A percentile compares a stretch with the other conserved stretches of the same genome.
Conservation (phyloP, 805 yeast genomes). For the Saturnispora kantuleensis region DNA sequence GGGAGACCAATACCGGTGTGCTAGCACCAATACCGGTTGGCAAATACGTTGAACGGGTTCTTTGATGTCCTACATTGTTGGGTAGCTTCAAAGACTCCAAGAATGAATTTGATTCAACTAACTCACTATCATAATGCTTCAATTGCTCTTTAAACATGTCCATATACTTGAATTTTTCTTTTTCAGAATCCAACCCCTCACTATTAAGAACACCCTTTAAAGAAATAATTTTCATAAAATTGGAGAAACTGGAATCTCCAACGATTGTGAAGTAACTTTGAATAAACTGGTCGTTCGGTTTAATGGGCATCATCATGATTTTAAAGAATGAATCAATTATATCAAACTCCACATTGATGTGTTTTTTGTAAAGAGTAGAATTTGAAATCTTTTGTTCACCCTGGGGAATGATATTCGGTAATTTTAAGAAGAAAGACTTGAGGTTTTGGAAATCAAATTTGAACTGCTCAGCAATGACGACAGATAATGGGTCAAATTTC, state of each 20-base stretch:
- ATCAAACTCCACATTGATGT: conserved; percentile 18
- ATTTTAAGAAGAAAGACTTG: conserved; percentile 40
- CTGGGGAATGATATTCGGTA: conserved; percentile 38
- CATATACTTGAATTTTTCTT: conserved; percentile 27
- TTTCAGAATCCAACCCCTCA: conserved; percentile 24
- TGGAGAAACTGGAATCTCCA: conserved; percentile 51
- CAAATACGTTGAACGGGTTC: conserved; percentile 11
- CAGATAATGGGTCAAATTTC: conserved; percentile 57
- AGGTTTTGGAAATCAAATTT: conserved; percentile 60
- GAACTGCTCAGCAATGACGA: conserved; percentile 70
- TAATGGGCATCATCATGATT: conserved; percentile 49
- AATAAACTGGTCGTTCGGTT: conserved; percentile 58
- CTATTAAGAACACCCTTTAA: conserved; percentile 41
- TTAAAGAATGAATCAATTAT: conserved; percentile 56
- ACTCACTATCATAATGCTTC: conserved; percentile 24
- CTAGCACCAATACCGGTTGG: conserved; percentile 10
- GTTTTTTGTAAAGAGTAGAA: conserved; percentile 19
- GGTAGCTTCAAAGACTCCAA: conserved; percentile 18
- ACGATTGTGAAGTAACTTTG: conserved; percentile 56
- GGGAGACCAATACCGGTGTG: conserved; percentile 13
- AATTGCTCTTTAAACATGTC: conserved; percentile 32
- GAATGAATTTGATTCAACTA: conserved; percentile 21
- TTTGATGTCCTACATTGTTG: conserved; percentile 6
- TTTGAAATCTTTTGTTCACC: conserved; percentile 21
- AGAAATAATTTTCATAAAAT: conserved; percentile 55